Base-by-base conservation (phyloP, 2,329 filamentous ascomycete species). In the Aspergillus thermomutatus region DNA sequence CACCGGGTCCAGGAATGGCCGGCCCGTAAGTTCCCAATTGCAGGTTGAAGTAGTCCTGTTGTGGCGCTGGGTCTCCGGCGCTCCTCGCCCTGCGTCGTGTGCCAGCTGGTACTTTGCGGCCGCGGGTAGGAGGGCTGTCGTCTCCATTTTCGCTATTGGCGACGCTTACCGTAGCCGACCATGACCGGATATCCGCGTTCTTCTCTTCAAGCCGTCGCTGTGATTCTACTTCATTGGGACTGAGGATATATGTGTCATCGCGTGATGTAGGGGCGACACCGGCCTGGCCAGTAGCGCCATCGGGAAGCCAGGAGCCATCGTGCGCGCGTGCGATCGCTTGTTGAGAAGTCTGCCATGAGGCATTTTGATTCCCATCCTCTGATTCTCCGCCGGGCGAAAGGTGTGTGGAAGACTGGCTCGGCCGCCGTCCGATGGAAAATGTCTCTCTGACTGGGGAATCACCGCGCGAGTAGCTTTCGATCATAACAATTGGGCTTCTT, bases 171-270 rank as follows among this genome's bases (percentile, higher is more conserved):
- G 77, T 75, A 14, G 71, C 77, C 3, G 83, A 75, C 83, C 83
- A 85, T 23, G 77, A 72, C 52, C 76, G 74, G 34, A 85, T 82
- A 53, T 83, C 80, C 8, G 76, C 72, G 56, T 83, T 82, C 63
- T 79, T 83, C 51, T 83, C 79, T 3, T 77, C 74, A 31, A 77
- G 69, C 34, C 77, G 71, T 50, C 78, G 75, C 56, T 77, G 71
- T 46, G 77, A 71, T 49, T 78, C 75, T 50, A 82, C 70, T 26
- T 85, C 81, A 49, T 82, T 80, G 7, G 82, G 71, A 50, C 77
- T 83, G 14, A 74, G 75, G 3, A 82, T 72, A 48, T 74, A 75
- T 17, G 72, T 69, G 53, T 80, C 68, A 4, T 72, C 74, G 47
- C 82, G 76, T 37, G 76, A 71, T 5, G 71, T 65, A 8, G 82